A percentile compares a stretch with the other conserved stretches of the same genome.
Evolutionary conservation across 148 eudicot genomes (phyloP).

Genomic region (Cornus suecica): DNA sequence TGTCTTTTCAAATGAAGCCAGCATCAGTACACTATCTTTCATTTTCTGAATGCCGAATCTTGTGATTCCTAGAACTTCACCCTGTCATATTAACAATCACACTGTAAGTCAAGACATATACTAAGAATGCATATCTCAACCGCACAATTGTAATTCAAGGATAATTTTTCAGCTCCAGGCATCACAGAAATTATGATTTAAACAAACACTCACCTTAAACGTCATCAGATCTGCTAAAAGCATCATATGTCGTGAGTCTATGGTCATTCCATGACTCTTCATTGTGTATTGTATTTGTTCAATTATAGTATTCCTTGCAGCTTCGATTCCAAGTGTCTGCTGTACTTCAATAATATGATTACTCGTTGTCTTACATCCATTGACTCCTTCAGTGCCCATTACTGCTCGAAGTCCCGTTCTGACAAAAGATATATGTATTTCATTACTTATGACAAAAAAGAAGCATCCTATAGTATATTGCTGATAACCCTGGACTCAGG

Average conservation of each 20-base stretch:
- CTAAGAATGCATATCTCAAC: not conserved
- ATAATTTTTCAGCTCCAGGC: not conserved
- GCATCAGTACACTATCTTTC: slow-evolving; percentile 94
- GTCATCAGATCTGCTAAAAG: slow-evolving; percentile 97
- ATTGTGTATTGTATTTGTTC: slow-evolving; percentile 70
- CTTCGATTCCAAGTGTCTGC: slow-evolving; percentile 82
- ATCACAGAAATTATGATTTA: not conserved
- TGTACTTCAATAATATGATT: slow-evolving; percentile 79
- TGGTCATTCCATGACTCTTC: slow-evolving; percentile 75
- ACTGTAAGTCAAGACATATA: not conserved
- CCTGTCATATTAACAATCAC: slow-evolving; percentile 39
- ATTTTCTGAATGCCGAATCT: slow-evolving; percentile 77
- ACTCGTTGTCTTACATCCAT: slow-evolving; percentile 60
- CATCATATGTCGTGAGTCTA: slow-evolving; percentile 95
- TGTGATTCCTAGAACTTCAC: slow-evolving; percentile 81
- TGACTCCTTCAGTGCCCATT: slow-evolving; percentile 78
- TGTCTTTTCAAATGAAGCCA: slow-evolving; percentile 95
- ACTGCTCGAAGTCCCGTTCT: slow-evolving; percentile 78
- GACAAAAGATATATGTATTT: slow-evolving; percentile 16
- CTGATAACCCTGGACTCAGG: too few relatives aligned
- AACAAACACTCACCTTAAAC: slow-evolving; percentile 47
- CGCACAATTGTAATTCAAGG: not conserved
- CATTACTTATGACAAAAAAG: not conserved
- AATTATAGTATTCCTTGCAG: slow-evolving; percentile 71
- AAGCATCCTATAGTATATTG: not conserved